These are phyloP conservation scores for Trichocladium uniseriatum DNA, from an alignment of 495 filamentous ascomycete species.

Conservation along the genomic window DNA sequence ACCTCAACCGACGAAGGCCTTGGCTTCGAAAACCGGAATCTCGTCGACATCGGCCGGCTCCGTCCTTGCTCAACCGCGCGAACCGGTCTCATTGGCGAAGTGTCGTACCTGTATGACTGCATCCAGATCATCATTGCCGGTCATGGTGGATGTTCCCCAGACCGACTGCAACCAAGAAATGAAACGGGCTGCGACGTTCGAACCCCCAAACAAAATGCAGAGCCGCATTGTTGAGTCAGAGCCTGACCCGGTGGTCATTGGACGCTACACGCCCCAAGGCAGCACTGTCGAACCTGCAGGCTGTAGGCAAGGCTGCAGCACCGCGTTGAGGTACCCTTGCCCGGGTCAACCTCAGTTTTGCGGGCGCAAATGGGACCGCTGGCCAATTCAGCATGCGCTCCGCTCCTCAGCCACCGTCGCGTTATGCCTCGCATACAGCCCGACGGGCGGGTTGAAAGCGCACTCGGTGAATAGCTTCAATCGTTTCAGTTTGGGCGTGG, in stretches of 20 bases:
- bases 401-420: neutral
- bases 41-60: neutral
- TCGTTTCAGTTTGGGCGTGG: neutral
- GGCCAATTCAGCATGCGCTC: neutral
- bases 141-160: neutral
- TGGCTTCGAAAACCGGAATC: neutral
- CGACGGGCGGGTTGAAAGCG: neutral
- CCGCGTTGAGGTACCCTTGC: neutral
- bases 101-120: neutral
- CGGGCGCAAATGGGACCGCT: neutral
- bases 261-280: neutral
- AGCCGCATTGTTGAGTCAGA: conserved; percentile 1
- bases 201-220: neutral
- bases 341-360: neutral
- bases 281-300: neutral
- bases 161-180: neutral
- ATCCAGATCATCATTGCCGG: neutral
- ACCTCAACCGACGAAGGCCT: neutral
- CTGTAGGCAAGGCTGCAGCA: neutral
- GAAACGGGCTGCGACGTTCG: neutral
- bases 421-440: conserved; percentile 2
- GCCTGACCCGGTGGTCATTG: neutral
- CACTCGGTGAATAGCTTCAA: neutral
- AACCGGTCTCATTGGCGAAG: neutral
- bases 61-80: neutral